Base-by-base conservation (phyloP, 1,284 basidiomycete species). In the Pterulicium gracile region DNA sequence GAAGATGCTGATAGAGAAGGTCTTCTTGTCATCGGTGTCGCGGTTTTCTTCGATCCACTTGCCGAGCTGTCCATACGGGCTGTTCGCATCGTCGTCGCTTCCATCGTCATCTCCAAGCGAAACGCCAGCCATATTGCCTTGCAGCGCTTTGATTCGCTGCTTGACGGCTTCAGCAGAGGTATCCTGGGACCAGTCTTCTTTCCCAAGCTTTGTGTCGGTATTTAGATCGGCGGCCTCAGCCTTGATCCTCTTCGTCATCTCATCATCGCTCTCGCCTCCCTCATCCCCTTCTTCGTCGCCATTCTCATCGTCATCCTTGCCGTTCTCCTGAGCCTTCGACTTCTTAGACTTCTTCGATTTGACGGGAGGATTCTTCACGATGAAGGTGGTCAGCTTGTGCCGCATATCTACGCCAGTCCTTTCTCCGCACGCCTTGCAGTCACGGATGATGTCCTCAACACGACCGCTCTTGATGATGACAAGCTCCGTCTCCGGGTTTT, bases 401-500 rank as follows among this genome's bases (percentile, higher is more conserved):
- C 92, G 77, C 92, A 97, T 98, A 65, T 98, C 93, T 53, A 98
- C 79, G 44, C 73, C 79, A 32, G 88, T 94, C 55, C 90, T 81
- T 60, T 93, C 83, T 45, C 95, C 95, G 58, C 95, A 99, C 3
- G 95, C 96, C 69, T 98, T 98, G 77, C 95, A 99, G 66, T 98
- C 93, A 52, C 94, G 81, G 55, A 88, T 80, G 62, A 98, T 95
- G 56, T 85, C 77, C 59, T 97, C 94, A 49, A 72, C 62, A 21
- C 75, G 66, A 43, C 74, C 75, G 42, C 49, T 77, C 65, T 89
- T 92, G 59, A 88, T 80, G 61, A 98, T 83, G 68, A 94, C 72
- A 45, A 98, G 79, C 60, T 98, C 95, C 36, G 96, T 99, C 70
- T 99, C 96, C 19, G 96, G 96, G 64, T 99, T 99, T 75, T 98